Evolutionary conservation across 352 stramenopile species (phyloP).

Genomic region (Phytophthora capsici): DNA sequence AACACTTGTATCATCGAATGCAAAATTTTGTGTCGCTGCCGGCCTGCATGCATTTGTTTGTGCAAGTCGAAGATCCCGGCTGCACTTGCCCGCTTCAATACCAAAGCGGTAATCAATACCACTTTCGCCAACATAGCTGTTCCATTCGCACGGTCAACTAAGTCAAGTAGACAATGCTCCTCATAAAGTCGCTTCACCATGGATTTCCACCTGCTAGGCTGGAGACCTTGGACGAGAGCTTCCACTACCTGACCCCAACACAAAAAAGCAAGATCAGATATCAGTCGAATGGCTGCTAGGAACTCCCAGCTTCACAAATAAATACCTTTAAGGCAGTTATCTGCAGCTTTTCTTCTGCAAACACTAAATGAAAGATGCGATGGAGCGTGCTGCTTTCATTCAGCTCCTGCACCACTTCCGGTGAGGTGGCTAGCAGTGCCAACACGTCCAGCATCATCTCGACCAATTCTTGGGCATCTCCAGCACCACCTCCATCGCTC

Average conservation of each 20-base stretch:
- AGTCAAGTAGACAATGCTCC: slow-evolving; percentile 30
- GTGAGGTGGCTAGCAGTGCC: slow-evolving; percentile 34
- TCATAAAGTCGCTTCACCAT: slow-evolving; percentile 39
- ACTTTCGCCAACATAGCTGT: slow-evolving; percentile 27
- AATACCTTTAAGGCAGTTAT: slow-evolving; percentile 26
- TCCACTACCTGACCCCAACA: slow-evolving; percentile 37
- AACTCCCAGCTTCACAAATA: background rate
- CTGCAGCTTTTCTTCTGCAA: slow-evolving; percentile 26
- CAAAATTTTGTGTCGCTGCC: slow-evolving; percentile 34
- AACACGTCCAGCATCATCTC: slow-evolving; percentile 41
- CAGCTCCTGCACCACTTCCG: slow-evolving; percentile 57
- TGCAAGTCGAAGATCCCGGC: slow-evolving; percentile 31
- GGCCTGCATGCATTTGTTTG: slow-evolving; percentile 29
- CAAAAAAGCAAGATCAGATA: background rate
- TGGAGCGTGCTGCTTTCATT: slow-evolving; percentile 56
- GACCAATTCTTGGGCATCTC: slow-evolving; percentile 16
- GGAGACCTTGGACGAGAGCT: slow-evolving; percentile 26
- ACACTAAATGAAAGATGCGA: slow-evolving; percentile 54
- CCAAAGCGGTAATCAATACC: slow-evolving; percentile 22
- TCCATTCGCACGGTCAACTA: slow-evolving; percentile 28
- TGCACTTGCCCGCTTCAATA: slow-evolving; percentile 20
- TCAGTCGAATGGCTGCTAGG: background rate
- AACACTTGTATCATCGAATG: slow-evolving; percentile 23
- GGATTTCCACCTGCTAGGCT: slow-evolving; percentile 25
- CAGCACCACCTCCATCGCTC: slow-evolving; percentile 6